Evolutionary conservation across 495 filamentous ascomycete species (phyloP).

Genomic region (Xylaria acuta): DNA sequence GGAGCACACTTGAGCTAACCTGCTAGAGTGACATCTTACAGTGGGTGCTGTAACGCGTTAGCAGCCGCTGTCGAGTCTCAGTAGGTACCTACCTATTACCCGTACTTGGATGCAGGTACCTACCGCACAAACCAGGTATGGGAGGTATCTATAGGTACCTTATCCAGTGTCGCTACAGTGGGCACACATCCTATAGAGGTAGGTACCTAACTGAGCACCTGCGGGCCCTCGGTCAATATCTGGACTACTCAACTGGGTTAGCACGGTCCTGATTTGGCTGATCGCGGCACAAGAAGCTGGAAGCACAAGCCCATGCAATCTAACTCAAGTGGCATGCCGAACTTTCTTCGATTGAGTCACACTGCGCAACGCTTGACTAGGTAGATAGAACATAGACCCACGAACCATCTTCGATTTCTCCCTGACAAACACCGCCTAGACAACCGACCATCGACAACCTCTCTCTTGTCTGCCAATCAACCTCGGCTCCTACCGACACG

Average conservation of each 20-base stretch:
- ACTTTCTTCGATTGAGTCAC: conserved; percentile 6
- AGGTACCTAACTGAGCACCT: not conserved
- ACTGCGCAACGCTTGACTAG: not conserved
- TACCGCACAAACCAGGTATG: not conserved
- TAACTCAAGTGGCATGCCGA: not conserved
- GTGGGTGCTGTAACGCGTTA: not conserved
- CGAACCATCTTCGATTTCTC: not conserved
- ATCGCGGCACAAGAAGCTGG: not conserved
- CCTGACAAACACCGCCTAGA: not conserved
- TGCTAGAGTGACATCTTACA: not conserved
- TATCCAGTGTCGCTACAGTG: not conserved
- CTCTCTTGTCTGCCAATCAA: too few relatives aligned
- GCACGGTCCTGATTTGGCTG: conserved; percentile 3
- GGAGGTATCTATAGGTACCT: too few relatives aligned
- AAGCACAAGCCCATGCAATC: not conserved
- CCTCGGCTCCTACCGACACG: not conserved
- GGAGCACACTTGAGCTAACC: not conserved
- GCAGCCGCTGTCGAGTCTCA: not conserved
- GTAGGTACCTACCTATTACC: too few relatives aligned
- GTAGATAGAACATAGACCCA: not conserved
- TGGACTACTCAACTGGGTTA: not conserved
- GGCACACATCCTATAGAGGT: not conserved
- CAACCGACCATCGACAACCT: not conserved
- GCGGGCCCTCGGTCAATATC: not conserved
- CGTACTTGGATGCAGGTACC: not conserved